Percentiles rank a stretch among this genome's conserved stretches.
Conservation (phyloP, 192 early-diverging fungal genomes). For the Geranomyces michiganensis region DNA sequence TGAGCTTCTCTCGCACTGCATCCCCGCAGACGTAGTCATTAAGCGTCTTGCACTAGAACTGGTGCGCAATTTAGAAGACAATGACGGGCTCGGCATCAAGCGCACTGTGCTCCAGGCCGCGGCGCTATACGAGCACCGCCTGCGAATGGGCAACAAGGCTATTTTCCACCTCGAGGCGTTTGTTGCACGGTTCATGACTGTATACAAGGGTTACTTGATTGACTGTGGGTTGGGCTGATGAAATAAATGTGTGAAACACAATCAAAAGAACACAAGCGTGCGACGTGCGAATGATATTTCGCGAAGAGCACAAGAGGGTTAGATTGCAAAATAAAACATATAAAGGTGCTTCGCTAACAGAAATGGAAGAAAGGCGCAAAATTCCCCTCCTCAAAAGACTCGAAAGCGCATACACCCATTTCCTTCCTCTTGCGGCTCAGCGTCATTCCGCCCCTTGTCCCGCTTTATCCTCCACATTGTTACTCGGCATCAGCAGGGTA, state of each 20-base stretch:
- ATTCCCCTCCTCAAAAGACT: no score
- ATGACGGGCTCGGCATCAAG: slow-evolving; percentile 52
- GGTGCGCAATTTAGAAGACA: slow-evolving; percentile 67
- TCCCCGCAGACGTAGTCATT: slow-evolving; percentile 78
- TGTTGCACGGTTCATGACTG: slow-evolving; percentile 86
- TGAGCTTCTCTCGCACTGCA: slow-evolving; percentile 88
- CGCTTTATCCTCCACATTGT: no score
- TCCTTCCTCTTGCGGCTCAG: no score
- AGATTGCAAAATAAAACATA: no score
- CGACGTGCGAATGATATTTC: no score
- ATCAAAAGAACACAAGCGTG: no score
- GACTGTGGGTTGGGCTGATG: slow-evolving; percentile 30
- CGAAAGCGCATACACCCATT: no score
- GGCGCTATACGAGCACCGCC: slow-evolving; percentile 87
- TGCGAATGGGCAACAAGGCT: slow-evolving; percentile 83
- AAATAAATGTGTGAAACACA: no score
- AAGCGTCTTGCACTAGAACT: slow-evolving; percentile 79
- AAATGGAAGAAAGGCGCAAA: no score
- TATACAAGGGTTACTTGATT: slow-evolving; percentile 79
- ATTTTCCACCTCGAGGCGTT: slow-evolving; percentile 97
- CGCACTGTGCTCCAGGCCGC: slow-evolving; percentile 70
- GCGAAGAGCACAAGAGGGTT: no score
- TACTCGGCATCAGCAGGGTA: slow-evolving; percentile 30
- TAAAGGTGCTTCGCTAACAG: no score
- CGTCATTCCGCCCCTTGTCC: no score